These are phyloP conservation scores for Aspergillus heteromorphus DNA, from an alignment of 495 filamentous ascomycete genomes.

Conservation along the genomic window DNA sequence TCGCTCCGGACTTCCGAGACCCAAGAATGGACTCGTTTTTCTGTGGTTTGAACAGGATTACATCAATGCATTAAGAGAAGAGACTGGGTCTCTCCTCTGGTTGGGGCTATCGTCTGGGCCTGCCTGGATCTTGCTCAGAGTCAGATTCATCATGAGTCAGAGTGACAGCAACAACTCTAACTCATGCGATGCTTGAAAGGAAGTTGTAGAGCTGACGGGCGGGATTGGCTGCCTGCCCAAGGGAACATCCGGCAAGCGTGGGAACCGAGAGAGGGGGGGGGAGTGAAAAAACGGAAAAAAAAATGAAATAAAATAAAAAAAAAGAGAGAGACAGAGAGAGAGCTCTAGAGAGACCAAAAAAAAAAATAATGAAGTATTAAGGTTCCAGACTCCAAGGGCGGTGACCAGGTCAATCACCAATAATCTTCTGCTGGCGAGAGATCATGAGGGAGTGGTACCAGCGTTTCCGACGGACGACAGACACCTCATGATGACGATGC, in stretches of 20 bases:
- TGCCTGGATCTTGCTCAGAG: too few relatives aligned
- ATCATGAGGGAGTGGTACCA: neutral
- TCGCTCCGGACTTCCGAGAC: constrained; percentile 12
- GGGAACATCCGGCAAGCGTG: neutral
- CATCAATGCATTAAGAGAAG: neutral
- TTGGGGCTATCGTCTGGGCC: too few relatives aligned
- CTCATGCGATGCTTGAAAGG: neutral
- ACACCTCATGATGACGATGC: constrained; percentile 1
- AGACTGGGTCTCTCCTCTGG: neutral
- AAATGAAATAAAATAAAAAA: neutral
- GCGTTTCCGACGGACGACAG: neutral
- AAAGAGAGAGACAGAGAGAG: neutral
- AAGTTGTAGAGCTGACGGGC: too few relatives aligned
- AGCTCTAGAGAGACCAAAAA: neutral
- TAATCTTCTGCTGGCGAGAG: neutral
- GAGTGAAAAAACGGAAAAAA: neutral
- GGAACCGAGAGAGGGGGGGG: too few relatives aligned
- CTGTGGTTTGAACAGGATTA: neutral
- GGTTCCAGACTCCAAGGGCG: neutral
- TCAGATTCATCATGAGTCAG: constrained; percentile 1
- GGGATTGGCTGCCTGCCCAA: neutral
- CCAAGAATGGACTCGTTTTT: neutral
- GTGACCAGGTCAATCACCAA: neutral
- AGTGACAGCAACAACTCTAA: neutral
- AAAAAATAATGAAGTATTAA: neutral